Base-by-base conservation (phyloP, 2,329 filamentous ascomycete genomes). In the Pleoardoris graminearum region DNA sequence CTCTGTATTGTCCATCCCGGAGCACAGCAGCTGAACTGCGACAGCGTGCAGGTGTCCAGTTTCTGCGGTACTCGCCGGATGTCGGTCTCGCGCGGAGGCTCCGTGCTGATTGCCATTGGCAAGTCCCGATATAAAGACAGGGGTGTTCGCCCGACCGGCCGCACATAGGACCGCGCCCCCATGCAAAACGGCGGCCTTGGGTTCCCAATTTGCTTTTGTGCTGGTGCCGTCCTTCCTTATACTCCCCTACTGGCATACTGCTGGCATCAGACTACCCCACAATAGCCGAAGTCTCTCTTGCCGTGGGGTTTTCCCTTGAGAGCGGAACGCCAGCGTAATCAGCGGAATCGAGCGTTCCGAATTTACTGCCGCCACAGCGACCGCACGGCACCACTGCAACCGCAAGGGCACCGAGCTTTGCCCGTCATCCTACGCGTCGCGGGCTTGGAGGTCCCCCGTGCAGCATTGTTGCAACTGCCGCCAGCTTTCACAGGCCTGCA, bases 351-450 rank as follows among this genome's bases (percentile, higher is more conserved):
- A 21, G 51, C 53, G 55, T 59, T 53, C 51, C 55, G 50, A 53
- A 39, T 32, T 19, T 25, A 36, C 49, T 19, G 7, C 39, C 39
- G 35, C 42, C 42, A 30, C 25, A 23, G 19, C 43, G 30, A 23
- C 10, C 42, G 29, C 23, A 68, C 60, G 62, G 62, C 64, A 65
- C 48, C 56, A 65, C 56, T 61, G 59, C 25, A 7, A 17, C 48
- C 49, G 35, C 23, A 21, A 16, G 21, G 30, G 48, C 41, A 39
- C 29, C 38, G 42, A 33, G 23, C 30, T 19, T 35, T 17, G 12
- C 42, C 47, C 46, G 23, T 6, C 16, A 19, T 14, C 30, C n/a
- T 17, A 14, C 19, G 8, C 32, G n/a, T 23, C 12, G 11, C n/a
- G 14, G 1, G n/a, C 27, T 35, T 23, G 30, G 25, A n/a, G 12